Conservation (phyloP, 164 flowering plant genomes). For the Litsea cubeba region DNA sequence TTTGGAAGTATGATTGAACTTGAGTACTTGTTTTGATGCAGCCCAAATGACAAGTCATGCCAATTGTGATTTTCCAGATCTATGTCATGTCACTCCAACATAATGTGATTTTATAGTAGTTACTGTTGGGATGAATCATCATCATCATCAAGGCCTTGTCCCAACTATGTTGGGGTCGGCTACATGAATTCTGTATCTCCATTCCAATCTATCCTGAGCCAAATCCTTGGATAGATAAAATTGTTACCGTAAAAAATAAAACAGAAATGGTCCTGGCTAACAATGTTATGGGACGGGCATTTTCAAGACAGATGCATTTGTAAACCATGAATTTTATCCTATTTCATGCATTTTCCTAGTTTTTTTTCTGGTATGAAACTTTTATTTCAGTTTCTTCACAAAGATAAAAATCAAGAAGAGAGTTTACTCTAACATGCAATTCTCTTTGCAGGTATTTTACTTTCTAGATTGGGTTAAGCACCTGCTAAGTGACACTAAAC, state of each 20-base stretch:
- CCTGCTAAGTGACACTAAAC: conserved; percentile 62
- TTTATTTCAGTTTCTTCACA: neutral
- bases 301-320: neutral
- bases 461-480: conserved; percentile 91
- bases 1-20: neutral
- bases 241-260: no score
- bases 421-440: neutral
- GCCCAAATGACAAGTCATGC: neutral
- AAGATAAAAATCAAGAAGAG: neutral
- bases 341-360: neutral
- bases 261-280: no score
- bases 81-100: no score
- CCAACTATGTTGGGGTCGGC: neutral
- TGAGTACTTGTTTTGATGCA: neutral
- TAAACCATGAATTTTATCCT: neutral
- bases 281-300: no score
- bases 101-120: no score
- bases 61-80: no score
- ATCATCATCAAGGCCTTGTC: neutral
- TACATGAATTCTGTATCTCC: neutral
- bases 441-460: conserved; percentile 70
- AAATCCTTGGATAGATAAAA: no score
- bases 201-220: neutral
- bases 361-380: neutral
- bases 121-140: neutral